A percentile compares a stretch with the other conserved stretches of the same genome.
phyloP scores from a whole-genome alignment of 495 filamentous ascomycete genomes.

The Friedmanniomyces endolithicus region DNA sequence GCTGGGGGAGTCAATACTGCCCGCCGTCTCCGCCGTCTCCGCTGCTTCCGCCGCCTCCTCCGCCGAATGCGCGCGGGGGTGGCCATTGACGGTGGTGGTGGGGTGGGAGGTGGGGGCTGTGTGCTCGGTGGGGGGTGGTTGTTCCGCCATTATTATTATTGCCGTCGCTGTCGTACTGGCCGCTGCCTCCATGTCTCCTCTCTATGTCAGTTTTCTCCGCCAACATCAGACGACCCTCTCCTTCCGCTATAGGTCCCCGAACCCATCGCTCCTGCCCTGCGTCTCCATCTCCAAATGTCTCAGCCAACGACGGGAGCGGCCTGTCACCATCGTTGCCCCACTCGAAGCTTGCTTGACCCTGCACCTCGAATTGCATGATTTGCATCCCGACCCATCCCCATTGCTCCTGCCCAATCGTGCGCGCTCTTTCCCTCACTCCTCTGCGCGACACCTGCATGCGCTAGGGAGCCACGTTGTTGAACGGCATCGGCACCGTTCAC shows the following conservation, averaged over 20 bases:
- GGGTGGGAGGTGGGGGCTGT: neutral
- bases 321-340: neutral
- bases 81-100: neutral
- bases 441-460: neutral
- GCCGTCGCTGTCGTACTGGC: neutral
- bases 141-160: conserved; percentile 17
- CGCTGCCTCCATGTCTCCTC: neutral
- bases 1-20: neutral
- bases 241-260: too few relatives aligned
- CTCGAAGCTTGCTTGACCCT: neutral
- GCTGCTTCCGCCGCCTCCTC: conserved; percentile 2
- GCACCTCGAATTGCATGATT: neutral
- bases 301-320: too few relatives aligned
- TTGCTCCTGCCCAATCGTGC: neutral
- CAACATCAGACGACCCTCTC: neutral
- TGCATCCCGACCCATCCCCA: neutral
- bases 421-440: neutral
- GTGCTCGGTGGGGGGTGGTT: neutral
- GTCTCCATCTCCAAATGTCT: neutral
- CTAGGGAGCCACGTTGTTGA: neutral
- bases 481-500: neutral
- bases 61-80: conserved; percentile 4
- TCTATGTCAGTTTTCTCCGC: too few relatives aligned
- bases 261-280: neutral
- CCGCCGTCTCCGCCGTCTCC: neutral